phyloP scores from a whole-genome alignment of 768 basidiomycete genomes.

The Pluteus cervinus region DNA sequence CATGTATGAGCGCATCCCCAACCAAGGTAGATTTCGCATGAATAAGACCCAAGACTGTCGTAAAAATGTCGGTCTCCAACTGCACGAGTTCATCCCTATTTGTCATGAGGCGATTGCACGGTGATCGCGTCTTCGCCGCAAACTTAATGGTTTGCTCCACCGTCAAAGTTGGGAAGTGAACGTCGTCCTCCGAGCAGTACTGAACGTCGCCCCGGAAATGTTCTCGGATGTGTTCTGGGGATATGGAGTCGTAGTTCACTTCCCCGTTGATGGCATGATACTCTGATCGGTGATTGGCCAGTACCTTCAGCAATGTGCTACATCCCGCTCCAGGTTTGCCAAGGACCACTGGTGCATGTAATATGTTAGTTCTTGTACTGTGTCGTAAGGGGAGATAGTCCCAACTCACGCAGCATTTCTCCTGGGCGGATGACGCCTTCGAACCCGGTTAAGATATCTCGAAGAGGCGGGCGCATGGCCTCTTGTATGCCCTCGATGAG shows the following conservation, averaged over 20 bases:
- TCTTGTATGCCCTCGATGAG: constrained; percentile 36
- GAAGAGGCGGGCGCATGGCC: constrained; percentile 52
- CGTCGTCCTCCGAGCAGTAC: constrained; percentile 81
- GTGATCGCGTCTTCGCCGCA: constrained; percentile 62
- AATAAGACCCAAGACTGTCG: constrained; percentile 69
- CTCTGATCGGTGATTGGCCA: constrained; percentile 70
- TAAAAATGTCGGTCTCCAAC: constrained; percentile 47
- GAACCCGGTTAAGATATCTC: constrained; percentile 59
- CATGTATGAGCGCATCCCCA: constrained; percentile 70
- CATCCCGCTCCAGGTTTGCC: constrained; percentile 86
- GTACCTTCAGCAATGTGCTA: constrained; percentile 73
- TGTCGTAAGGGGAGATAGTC: no score
- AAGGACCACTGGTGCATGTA: constrained; percentile 61
- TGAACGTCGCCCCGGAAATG: constrained; percentile 75
- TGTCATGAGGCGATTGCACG: constrained; percentile 43
- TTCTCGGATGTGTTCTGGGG: constrained; percentile 54
- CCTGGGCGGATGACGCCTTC: constrained; percentile 62
- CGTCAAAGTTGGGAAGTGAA: constrained; percentile 81
- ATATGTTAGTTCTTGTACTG: not conserved
- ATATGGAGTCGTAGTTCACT: constrained; percentile 71
- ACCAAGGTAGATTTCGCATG: constrained; percentile 70
- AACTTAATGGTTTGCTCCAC: constrained; percentile 73
- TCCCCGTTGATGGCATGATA: constrained; percentile 65
- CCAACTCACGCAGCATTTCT: constrained; percentile 77
- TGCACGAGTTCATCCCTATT: constrained; percentile 38